These are phyloP conservation scores for Trichothecium sympodiale DNA, from an alignment of 2,329 filamentous ascomycete genomes.

Conservation along the genomic window DNA sequence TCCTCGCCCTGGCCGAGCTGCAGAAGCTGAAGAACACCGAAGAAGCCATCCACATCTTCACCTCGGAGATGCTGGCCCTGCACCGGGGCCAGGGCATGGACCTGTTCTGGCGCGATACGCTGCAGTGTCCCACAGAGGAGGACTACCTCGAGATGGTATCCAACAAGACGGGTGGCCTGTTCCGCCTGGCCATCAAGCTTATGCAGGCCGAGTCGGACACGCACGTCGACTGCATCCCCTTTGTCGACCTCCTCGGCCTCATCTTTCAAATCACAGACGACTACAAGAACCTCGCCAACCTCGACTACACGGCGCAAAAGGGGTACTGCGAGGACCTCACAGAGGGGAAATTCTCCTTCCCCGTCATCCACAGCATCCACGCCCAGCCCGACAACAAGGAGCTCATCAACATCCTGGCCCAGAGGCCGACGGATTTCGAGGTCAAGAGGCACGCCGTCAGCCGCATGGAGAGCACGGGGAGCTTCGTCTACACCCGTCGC, in stretches of 20 bases:
- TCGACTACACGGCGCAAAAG: constrained; percentile 67
- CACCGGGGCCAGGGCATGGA: constrained; percentile 80
- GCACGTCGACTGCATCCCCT: constrained; percentile 54
- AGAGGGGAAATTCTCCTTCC: constrained; percentile 88
- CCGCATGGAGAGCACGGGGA: constrained; percentile 76
- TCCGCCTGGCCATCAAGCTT: constrained; percentile 67
- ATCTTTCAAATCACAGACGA: constrained; percentile 81
- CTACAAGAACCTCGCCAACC: constrained; percentile 66
- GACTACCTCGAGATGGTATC: constrained; percentile 79
- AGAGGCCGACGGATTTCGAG: constrained; percentile 68
- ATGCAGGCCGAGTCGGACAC: constrained; percentile 59
- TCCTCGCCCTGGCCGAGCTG: constrained; percentile 43
- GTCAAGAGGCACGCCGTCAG: constrained; percentile 75
- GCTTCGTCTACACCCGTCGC: constrained; percentile 65
- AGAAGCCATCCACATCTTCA: constrained; percentile 53
- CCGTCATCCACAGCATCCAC: constrained; percentile 79
- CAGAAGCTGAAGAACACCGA: constrained; percentile 53
- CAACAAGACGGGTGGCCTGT: constrained; percentile 75
- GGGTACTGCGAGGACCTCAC: constrained; percentile 84
- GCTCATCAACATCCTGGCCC: constrained; percentile 74
- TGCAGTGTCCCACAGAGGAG: constrained; percentile 68
- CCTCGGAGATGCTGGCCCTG: constrained; percentile 66
- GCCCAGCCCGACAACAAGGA: constrained; percentile 56
- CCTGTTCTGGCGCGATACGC: constrained; percentile 69
- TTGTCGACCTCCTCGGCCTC: constrained; percentile 72